Evolutionary conservation across 2,329 filamentous ascomycete species (phyloP), one percentile per base, ranked within the genome.

Genomic region (Scedosporium minutisporum): DNA sequence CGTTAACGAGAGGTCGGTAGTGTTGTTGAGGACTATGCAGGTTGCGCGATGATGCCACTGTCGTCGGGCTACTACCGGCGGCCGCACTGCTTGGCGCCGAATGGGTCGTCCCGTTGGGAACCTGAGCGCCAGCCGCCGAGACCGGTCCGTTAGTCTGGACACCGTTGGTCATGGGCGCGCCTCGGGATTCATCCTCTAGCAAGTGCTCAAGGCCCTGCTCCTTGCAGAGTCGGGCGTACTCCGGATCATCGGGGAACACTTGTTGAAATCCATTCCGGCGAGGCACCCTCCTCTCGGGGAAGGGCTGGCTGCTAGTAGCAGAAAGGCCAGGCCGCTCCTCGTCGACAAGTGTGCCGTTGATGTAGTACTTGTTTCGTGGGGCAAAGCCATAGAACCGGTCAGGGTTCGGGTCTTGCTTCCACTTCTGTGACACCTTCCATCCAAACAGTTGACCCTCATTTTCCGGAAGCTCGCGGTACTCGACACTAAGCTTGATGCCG

Each of bases 401-500:
- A 0, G 77, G 77, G 63, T 81, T 81, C 1, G 83, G 82, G 66
- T 88, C 85, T 62, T 77, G 74, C 69, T 80, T 85, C 82, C 83
- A 88, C 69, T 86, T 87, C 62, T 76, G 74, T 3, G 75, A 73
- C 6, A 74, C 69, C 55, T 70, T 72, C 70, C 76, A 81, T 7
- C 71, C 74, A n/a, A 69, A 67, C 21, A 77, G 70, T 64, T 80
- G 75, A 5, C 73, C 72, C 66, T 83, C 80, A 42, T 75, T 73
- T 67, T 84, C 82, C 12, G 82, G 75, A 10, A 85, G 73, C 71
- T 88, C 86, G 59, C 81, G 78, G 67, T 88, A 88, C 59, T 80
- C 78, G 58, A 88, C 79, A 7, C 78, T 76, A 60, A 88, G 75
- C 66, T 77, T 78, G 61, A 87, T 67, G 63, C 80, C 76, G 60